Percentiles rank a stretch among this genome's conserved stretches.
phyloP scores from a whole-genome alignment of 2,329 filamentous ascomycete genomes.

The Rhytidhysteron rufulum region DNA sequence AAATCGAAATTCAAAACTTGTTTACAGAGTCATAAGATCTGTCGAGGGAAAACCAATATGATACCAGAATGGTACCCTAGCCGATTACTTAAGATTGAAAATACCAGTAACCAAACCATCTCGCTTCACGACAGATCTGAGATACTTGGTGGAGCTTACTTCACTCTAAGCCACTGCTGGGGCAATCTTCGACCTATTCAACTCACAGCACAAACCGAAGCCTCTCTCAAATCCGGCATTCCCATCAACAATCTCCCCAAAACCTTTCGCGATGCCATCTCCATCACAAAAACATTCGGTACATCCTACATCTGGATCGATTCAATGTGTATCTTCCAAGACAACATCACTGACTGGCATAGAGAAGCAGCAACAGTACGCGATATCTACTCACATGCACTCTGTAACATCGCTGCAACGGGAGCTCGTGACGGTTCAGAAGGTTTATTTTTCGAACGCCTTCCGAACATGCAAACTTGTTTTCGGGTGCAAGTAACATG shows the following conservation, averaged over 20 bases:
- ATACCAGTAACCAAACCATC: not conserved
- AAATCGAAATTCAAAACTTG: too few species aligned
- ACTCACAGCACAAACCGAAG: not conserved
- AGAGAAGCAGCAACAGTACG: conserved; percentile 7
- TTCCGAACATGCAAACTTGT: not conserved
- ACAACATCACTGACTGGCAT: conserved; percentile 5
- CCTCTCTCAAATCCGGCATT: not conserved
- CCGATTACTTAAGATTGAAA: not conserved
- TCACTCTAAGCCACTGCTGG: conserved; percentile 1
- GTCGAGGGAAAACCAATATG: not conserved
- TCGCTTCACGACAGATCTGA: not conserved
- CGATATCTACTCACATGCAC: conserved; percentile 6
- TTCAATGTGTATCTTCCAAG: conserved; percentile 10
- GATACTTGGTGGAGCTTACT: not conserved
- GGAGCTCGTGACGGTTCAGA: not conserved
- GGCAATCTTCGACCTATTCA: not conserved
- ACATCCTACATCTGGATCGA: conserved; percentile 10
- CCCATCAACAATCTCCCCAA: not conserved
- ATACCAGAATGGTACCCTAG: not conserved
- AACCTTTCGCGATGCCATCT: conserved; percentile 3
- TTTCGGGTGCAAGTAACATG: not conserved
- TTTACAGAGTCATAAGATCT: too few species aligned
- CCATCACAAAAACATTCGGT: conserved; percentile 1
- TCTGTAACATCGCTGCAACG: conserved; percentile 6
- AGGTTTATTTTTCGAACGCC: not conserved